Evolutionary conservation across 257 asterid genomes (phyloP), one percentile per base, ranked within the genome.

Genomic region (Thymus mandschuricus): DNA sequence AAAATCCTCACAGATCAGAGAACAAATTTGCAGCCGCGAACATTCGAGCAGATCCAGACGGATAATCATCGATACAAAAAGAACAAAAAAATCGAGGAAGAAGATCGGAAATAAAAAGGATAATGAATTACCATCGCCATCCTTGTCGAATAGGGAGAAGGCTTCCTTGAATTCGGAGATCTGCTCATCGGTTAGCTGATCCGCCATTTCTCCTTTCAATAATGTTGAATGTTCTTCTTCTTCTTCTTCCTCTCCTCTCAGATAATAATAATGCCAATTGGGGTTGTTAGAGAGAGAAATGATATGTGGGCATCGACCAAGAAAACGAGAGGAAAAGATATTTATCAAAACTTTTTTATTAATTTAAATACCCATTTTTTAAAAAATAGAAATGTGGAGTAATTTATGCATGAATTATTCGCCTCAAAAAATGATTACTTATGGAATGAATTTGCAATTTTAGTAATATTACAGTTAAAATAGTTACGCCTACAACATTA

Each of bases 151-250:
- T 3, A 85, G 87, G 71, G 89, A 85, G 80, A 85, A 85, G 12
- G 89, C 89, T 78, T 85, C 89, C 84, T 85, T 85, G 76, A 85
- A 85, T 76, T 85, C 89, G 62, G 89, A 85, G 89, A 85, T 85
- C 89, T 85, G 89, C 70, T 85, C 87, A 45, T 82, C 89, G 50
- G 89, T 85, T n/a, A 85, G 84, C 80, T 85, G 89, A 78, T 85
- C 89, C 81, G 87, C 87, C 89, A 85, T 85, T 65, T 38, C 49
- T 44, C 56, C 71, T 62, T 50, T 30, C 10, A 1, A 30, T 30
- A 30, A 46, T 65, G 59, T 28, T 28, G 34, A 21, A 9, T 41
- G 13, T 29, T 57, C 63, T 68, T 64, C 49, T 9, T 44, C 49
- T 44, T 8, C 49, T 44, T 10, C 48, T 43, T 6, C 6, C 44